phyloP scores from a whole-genome alignment of 164 flowering plant species.

The Vitis riparia region DNA sequence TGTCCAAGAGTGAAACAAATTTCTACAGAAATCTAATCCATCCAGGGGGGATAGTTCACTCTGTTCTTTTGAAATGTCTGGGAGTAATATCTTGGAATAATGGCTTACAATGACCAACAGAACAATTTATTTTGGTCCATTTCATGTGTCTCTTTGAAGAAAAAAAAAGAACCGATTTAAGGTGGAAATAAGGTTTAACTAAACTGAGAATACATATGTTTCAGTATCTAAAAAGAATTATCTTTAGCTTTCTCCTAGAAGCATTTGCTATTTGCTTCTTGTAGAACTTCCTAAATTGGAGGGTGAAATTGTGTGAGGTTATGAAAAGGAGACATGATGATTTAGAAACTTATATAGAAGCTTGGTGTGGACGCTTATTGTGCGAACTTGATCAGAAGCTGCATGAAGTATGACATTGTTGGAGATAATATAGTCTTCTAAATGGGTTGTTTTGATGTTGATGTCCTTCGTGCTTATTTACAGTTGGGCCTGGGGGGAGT shows the following conservation, averaged over 20 bases:
- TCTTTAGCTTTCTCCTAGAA: too few relatives aligned
- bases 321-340: too few relatives aligned
- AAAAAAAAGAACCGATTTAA: neutral
- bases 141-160: neutral
- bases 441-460: neutral
- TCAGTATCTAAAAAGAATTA: neutral
- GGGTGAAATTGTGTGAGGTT: too few relatives aligned
- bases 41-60: neutral
- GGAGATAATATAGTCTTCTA: neutral
- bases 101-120: neutral
- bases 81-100: neutral
- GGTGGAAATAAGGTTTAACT: neutral
- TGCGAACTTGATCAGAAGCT: too few relatives aligned
- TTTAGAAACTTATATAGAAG: too few relatives aligned
- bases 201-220: neutral
- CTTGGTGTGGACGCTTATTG: too few relatives aligned
- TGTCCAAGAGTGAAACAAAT: too few relatives aligned
- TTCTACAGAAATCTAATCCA: neutral
- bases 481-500: constrained; percentile 99
- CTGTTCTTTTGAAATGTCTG: neutral
- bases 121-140: neutral
- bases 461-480: constrained; percentile 4
- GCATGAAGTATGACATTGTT: too few relatives aligned
- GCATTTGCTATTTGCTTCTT: too few relatives aligned
- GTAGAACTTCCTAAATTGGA: too few relatives aligned